These are phyloP conservation scores for Arctium lappa DNA, from an alignment of 129 eudicot species.

Conservation along the genomic window DNA sequence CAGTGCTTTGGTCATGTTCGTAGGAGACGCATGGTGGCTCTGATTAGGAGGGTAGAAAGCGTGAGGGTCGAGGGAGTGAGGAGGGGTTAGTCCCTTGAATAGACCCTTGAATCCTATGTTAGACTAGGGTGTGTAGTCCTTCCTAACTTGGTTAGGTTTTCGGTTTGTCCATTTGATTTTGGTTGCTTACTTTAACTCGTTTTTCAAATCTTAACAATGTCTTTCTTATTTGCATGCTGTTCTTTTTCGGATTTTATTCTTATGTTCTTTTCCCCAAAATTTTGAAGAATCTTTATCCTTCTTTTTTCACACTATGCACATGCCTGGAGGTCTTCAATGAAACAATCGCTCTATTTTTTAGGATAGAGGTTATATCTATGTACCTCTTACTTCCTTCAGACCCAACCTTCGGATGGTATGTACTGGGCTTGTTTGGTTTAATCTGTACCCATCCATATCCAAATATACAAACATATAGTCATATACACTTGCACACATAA, in stretches of 20 bases:
- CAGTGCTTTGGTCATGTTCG: no score
- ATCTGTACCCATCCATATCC: no score
- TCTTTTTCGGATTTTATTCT: background rate
- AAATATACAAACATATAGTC: no score
- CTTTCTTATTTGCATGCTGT: background rate
- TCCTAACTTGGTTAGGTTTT: background rate
- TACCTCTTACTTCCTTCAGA: no score
- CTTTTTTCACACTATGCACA: background rate
- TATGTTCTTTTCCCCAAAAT: background rate
- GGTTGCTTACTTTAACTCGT: background rate
- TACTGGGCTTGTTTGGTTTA: no score
- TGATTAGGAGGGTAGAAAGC: no score
- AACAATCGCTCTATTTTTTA: no score
- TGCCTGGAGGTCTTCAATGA: background rate
- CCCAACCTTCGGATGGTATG: no score
- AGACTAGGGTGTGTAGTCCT: background rate
- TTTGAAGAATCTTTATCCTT: background rate
- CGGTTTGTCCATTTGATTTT: background rate
- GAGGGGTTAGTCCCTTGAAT: background rate
- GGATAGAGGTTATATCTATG: background rate
- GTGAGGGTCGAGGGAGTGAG: background rate
- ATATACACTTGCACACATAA: no score
- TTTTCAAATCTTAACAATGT: background rate
- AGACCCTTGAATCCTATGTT: background rate
- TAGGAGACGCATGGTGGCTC: no score